Conservation (phyloP, 306 rosid genomes). For the Acmispon strigosus region DNA sequence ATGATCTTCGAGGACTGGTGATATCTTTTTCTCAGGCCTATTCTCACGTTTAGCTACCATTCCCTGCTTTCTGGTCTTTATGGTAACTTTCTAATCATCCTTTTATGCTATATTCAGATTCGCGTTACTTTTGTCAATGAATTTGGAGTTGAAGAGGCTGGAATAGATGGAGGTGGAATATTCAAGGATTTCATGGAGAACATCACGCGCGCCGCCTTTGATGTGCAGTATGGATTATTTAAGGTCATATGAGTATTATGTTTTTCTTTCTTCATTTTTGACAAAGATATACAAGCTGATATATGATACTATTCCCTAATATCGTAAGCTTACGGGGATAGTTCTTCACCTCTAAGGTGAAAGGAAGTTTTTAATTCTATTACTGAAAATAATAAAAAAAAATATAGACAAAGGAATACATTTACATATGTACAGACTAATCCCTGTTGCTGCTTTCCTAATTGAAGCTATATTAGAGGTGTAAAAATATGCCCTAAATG, state of each 20-base stretch:
- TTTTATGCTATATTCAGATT: slow-evolving; percentile 44
- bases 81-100: not conserved
- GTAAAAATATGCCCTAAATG: no score
- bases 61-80: slow-evolving; percentile 9
- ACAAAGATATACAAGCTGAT: not conserved
- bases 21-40: slow-evolving; percentile 3
- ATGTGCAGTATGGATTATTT: slow-evolving; percentile 94
- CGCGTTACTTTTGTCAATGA: slow-evolving; percentile 95
- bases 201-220: slow-evolving; percentile 97
- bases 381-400: no score
- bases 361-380: no score
- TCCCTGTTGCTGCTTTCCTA: no score
- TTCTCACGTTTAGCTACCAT: slow-evolving; percentile 1
- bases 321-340: not conserved
- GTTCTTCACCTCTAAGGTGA: not conserved
- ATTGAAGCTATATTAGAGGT: no score
- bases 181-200: slow-evolving; percentile 99
- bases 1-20: slow-evolving; percentile 91
- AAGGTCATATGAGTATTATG: slow-evolving; percentile 51
- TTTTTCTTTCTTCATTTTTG: slow-evolving; percentile 1
- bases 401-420: no score
- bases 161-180: slow-evolving; percentile 98
- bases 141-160: slow-evolving; percentile 99
- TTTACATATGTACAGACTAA: no score
- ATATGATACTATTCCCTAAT: not conserved